A percentile compares a stretch with the other conserved stretches of the same genome.
These are phyloP conservation scores for Elaeis guineensis DNA, from an alignment of 176 grass and related monocot genomes.

Conservation along the genomic window DNA sequence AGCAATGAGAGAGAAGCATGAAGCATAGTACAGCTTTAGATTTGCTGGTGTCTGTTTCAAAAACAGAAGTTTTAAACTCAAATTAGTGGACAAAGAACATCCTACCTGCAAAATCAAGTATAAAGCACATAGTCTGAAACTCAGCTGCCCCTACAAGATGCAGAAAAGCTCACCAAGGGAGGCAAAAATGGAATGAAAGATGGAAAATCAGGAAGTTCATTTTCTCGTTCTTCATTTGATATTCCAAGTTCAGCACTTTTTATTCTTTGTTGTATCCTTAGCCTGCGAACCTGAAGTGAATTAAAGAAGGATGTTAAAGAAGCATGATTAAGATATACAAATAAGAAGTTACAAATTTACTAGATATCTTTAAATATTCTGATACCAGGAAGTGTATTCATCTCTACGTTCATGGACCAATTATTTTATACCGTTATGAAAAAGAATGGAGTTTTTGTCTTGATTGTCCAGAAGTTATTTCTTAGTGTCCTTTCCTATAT, in stretches of 20 bases:
- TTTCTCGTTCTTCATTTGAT: conserved; percentile 57
- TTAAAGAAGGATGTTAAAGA: not conserved
- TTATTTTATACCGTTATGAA: too few relatives aligned
- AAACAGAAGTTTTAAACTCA: conserved; percentile 19
- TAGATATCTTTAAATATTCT: too few relatives aligned
- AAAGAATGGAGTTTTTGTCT: too few relatives aligned
- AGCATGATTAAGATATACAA: conserved; percentile 13
- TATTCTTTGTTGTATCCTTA: conserved; percentile 99
- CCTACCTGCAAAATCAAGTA: too few relatives aligned
- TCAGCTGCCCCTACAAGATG: not conserved
- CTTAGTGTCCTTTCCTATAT: too few relatives aligned
- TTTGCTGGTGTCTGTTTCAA: conserved; percentile 86
- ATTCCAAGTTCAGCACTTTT: conserved; percentile 93
- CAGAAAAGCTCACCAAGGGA: conserved; percentile 53
- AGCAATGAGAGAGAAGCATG: conserved; percentile 82
- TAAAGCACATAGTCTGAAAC: not conserved
- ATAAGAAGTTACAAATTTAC: not conserved
- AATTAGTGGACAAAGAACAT: not conserved
- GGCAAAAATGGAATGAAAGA: conserved; percentile 96
- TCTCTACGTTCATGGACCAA: too few relatives aligned
- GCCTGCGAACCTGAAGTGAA: conserved; percentile 60
- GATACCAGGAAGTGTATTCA: too few relatives aligned
- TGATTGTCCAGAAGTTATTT: too few relatives aligned
- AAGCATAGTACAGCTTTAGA: conserved; percentile 81
- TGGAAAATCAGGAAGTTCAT: conserved; percentile 95